Evolutionary conservation across 2,329 filamentous ascomycete species (phyloP), one percentile per base, ranked within the genome.

Genomic region (Chaetomium olivaceum): DNA sequence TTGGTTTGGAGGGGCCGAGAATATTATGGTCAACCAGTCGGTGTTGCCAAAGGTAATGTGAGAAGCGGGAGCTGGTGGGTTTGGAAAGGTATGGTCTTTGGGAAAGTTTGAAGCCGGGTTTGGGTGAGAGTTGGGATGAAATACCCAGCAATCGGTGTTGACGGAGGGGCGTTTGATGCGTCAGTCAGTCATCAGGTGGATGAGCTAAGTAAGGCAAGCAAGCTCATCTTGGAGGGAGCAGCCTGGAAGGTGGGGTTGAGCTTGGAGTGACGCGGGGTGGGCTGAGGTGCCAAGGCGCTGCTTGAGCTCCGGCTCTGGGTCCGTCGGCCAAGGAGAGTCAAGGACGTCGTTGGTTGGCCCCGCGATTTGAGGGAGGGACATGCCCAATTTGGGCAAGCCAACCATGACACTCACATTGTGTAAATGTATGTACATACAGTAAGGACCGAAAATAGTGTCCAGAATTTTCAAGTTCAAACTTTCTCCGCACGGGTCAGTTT

Each of bases 171-270:
- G 14, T n/a, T 19, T n/a, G 16, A 43, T 43, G 39, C 39, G 31
- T 33, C 31, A 33, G 11, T 8, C 31, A 36, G 33, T 36, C 33
- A 36, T 36, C 27, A 29, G 1, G 33, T 36, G 33, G 12, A n/a
- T n/a, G n/a, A 9, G 33, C 33, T 14, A 36, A 36, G 33, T 19
- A 1, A 39, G 12, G 36, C 39, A 19, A 43, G 16, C 39, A 43
- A 43, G 16, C 31, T 31, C 31, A 31, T 31, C n/a, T n/a, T n/a
- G 39, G 16, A 43, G 51, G 19, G n/a, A 52, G 11, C 29, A 52
- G 33, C 33, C 9, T 36, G 33, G 33, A 36, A 46, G 59, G 50
- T 55, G 59, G 48, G 59, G 59, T 59, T 50, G 39, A 21, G 48
- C 50, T 54, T 3, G 9, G 14, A 14, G 43, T 51, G 61, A 51